Evolutionary conservation across 2,329 filamentous ascomycete species (phyloP).

Genomic region (Trichoderma afroharzianum): DNA sequence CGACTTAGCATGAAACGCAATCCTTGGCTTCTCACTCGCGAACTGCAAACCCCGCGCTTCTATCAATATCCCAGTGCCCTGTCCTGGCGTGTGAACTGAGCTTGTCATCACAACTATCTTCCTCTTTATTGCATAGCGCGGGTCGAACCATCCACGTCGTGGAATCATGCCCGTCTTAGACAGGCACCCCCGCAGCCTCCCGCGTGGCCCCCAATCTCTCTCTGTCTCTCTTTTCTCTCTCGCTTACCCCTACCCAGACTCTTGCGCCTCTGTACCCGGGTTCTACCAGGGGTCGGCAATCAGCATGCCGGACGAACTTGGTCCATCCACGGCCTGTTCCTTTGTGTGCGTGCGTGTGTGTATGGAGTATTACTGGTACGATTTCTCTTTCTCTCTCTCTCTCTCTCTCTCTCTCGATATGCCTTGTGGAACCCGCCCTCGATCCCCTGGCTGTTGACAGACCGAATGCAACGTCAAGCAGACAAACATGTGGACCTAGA

Average conservation of each 20-base stretch:
- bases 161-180: not conserved
- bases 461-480: not conserved
- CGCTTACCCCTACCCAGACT: not conserved
- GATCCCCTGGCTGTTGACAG: not conserved
- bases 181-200: not conserved
- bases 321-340: not conserved
- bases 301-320: not conserved
- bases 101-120: not conserved
- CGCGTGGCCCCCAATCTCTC: not conserved
- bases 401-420: not conserved
- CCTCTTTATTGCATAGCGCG: not conserved
- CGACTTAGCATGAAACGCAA: not conserved
- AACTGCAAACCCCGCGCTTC: not conserved
- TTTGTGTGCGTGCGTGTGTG: not conserved
- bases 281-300: not conserved
- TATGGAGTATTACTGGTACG: not conserved
- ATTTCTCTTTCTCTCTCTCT: not conserved
- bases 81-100: not conserved
- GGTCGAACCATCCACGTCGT: not conserved
- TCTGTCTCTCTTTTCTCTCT: not conserved
- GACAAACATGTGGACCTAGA: not conserved
- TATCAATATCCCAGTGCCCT: not conserved
- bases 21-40: not conserved
- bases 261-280: not conserved
- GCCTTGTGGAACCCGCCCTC: not conserved